Evolutionary conservation across 208 protist genomes (phyloP).

Genomic region (Herpetomonas samuelpessoai): DNA sequence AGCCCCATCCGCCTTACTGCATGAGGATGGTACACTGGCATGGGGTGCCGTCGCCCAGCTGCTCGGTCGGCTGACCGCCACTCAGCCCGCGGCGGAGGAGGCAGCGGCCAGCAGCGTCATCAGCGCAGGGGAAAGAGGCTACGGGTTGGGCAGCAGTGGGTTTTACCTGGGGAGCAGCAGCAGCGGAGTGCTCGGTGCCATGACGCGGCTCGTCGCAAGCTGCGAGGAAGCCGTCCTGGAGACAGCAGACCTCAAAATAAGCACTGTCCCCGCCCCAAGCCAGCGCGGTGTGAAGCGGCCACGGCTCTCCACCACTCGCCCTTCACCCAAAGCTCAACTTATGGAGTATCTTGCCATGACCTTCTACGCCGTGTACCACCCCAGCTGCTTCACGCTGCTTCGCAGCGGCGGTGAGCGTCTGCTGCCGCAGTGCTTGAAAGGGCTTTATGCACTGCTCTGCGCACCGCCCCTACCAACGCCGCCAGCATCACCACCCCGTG

Average conservation of each 20-base stretch:
- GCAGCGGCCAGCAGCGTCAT: background rate
- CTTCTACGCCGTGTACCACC: conserved; percentile 53
- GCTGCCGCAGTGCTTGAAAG: conserved; percentile 31
- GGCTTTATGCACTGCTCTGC: conserved; percentile 25
- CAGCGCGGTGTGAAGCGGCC: background rate
- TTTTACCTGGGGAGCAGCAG: background rate
- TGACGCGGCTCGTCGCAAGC: background rate
- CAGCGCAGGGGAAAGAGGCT: background rate
- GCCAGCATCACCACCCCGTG: no score
- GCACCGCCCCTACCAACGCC: no score
- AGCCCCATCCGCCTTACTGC: background rate
- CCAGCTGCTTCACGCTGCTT: conserved; percentile 61
- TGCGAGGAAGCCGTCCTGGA: background rate
- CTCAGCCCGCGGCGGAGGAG: background rate
- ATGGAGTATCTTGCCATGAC: conserved; percentile 12
- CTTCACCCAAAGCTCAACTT: background rate
- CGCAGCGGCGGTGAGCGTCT: conserved; percentile 42
- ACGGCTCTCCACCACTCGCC: background rate
- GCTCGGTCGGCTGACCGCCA: conserved; percentile 1
- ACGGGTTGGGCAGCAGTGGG: background rate
- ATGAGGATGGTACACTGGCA: background rate
- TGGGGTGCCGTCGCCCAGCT: background rate
- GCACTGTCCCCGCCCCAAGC: background rate
- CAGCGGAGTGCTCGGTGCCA: background rate
- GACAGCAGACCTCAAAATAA: no score